Conservation (phyloP, 1,284 basidiomycete species). For the Cryptococcus sp. region DNA sequence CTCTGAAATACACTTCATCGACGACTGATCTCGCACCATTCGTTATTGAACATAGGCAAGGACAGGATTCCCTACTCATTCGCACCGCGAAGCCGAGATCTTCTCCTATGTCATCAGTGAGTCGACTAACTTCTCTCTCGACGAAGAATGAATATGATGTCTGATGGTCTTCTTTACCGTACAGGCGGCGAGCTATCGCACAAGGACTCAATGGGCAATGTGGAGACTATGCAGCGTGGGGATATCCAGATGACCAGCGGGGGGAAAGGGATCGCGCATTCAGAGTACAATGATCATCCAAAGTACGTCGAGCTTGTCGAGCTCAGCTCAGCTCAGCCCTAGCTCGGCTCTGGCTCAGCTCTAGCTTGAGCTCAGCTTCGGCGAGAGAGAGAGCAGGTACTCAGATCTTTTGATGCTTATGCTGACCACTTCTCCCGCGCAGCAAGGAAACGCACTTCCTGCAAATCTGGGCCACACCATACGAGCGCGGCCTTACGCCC, state of each 20-base stretch:
- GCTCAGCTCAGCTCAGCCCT: neutral
- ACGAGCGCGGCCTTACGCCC: conserved; percentile 62
- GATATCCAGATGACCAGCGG: conserved; percentile 88
- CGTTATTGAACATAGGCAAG: conserved; percentile 28
- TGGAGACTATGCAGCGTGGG: conserved; percentile 81
- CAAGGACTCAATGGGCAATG: conserved; percentile 85
- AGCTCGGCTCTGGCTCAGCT: too few species aligned
- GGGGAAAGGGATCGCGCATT: conserved; percentile 58
- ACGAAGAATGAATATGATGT: neutral
- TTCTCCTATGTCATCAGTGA: conserved; percentile 71
- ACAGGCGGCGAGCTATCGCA: conserved; percentile 50
- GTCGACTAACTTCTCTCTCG: neutral
- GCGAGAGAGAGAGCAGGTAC: too few species aligned
- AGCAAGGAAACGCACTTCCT: conserved; percentile 70
- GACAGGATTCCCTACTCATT: conserved; percentile 83
- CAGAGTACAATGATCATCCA: conserved; percentile 69
- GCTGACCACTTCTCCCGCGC: conserved; percentile 14
- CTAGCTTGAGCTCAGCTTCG: too few species aligned
- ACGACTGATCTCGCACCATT: neutral
- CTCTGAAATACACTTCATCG: neutral
- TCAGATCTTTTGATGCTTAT: neutral
- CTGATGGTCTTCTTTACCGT: neutral
- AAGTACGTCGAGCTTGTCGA: conserved; percentile 9
- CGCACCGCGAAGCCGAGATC: conserved; percentile 84
- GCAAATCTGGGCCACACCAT: conserved; percentile 76